Evolutionary conservation across 768 basidiomycete genomes (phyloP).

Genomic region (Crucibulum laeve): DNA sequence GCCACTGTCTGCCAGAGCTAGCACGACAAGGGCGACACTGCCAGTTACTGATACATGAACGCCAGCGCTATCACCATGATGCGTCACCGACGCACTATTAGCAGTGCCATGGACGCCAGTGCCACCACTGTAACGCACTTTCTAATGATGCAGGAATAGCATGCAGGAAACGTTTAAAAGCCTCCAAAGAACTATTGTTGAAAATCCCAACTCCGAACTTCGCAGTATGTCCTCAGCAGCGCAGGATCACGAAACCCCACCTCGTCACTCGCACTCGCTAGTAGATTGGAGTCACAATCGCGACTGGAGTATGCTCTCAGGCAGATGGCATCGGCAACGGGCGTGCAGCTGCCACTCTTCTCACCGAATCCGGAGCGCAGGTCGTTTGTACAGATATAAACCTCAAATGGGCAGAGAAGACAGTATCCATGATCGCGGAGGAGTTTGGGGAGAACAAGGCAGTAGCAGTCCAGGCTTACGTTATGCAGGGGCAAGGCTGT

Average conservation of each 20-base stretch:
- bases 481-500: conserved; percentile 29
- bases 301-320: conserved; percentile 37
- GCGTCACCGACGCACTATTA: no score
- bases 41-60: no score
- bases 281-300: conserved; percentile 31
- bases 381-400: conserved; percentile 34
- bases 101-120: no score
- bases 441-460: conserved; percentile 31
- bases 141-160: no score
- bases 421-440: conserved; percentile 31
- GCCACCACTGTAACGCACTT: no score
- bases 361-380: conserved; percentile 34
- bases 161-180: no score
- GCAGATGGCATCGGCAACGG: conserved; percentile 37
- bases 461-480: conserved; percentile 28
- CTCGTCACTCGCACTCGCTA: conserved; percentile 27
- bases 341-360: conserved; percentile 34
- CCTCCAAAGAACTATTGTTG: no score
- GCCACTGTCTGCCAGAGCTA: no score
- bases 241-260: conserved; percentile 20
- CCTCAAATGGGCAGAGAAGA: conserved; percentile 29
- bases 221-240: no score
- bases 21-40: no score
- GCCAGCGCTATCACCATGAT: no score
- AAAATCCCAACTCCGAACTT: no score